Percentiles rank a stretch among this genome's conserved stretches.
These are phyloP conservation scores for Penicillium paxilli DNA, from an alignment of 495 filamentous ascomycete species.

Conservation along the genomic window DNA sequence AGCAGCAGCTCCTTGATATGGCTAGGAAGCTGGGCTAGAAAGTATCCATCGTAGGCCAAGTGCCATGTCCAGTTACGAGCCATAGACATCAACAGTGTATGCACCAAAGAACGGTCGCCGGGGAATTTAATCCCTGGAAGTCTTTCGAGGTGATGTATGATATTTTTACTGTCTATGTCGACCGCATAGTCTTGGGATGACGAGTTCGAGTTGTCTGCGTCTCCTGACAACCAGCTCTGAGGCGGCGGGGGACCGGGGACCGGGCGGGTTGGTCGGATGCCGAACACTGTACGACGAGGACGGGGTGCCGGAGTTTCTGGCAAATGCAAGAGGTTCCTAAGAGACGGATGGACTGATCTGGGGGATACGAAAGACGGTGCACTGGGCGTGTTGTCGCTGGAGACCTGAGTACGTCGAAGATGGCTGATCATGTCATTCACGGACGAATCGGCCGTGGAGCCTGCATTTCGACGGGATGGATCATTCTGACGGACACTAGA, in stretches of 20 bases:
- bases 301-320: conserved; percentile 68
- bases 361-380: conserved; percentile 18
- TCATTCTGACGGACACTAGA: conserved; percentile 32
- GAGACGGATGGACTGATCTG: conserved; percentile 53
- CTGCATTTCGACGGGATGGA: conserved; percentile 18
- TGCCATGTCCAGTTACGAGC: conserved; percentile 71
- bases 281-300: conserved; percentile 48
- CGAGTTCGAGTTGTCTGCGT: conserved; percentile 12
- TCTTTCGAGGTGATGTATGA: conserved; percentile 36
- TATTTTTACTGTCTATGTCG: conserved; percentile 5
- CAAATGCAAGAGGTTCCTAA: conserved; percentile 63
- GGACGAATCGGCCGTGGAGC: conserved; percentile 27
- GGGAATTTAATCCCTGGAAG: conserved; percentile 49
- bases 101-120: conserved; percentile 50
- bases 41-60: conserved; percentile 62
- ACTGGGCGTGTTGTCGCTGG: conserved; percentile 11
- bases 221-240: conserved; percentile 63
- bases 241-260: conserved; percentile 71
- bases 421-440: conserved; percentile 52
- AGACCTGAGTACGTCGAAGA: conserved; percentile 46
- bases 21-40: conserved; percentile 62
- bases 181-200: neutral
- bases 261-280: conserved; percentile 43
- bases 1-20: conserved; percentile 62
- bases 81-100: conserved; percentile 58